Conservation (phyloP, 371 early-diverging fungal genomes). For the Mortierella polycephala region DNA sequence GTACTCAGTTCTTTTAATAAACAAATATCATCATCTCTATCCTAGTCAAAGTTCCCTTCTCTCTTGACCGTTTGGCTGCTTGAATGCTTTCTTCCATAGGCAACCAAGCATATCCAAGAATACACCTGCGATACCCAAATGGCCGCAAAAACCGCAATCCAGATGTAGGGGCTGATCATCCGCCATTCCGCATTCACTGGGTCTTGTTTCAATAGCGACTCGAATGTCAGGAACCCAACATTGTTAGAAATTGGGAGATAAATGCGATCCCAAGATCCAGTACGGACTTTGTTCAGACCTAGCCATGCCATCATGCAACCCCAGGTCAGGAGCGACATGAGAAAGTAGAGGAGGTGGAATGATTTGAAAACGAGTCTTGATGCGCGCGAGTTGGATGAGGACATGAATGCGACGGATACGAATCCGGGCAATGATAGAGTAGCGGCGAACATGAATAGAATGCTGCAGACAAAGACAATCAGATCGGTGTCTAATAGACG, state of each 20-base stretch:
- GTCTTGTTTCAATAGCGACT: slow-evolving; percentile 21
- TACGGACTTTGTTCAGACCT: slow-evolving; percentile 20
- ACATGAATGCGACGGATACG: neutral
- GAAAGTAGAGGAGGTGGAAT: slow-evolving; percentile 16
- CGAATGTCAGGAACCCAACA: slow-evolving; percentile 3
- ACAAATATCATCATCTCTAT: neutral
- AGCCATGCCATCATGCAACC: slow-evolving; percentile 27
- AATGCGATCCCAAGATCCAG: slow-evolving; percentile 28
- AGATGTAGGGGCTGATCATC: slow-evolving; percentile 19
- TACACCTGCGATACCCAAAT: slow-evolving; percentile 17
- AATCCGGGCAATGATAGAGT: slow-evolving; percentile 11
- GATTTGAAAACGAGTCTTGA: slow-evolving; percentile 10
- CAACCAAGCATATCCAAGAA: slow-evolving; percentile 22
- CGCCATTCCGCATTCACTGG: slow-evolving; percentile 6
- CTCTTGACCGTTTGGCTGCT: neutral
- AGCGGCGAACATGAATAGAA: slow-evolving; percentile 3
- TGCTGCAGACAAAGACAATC: slow-evolving; percentile 14
- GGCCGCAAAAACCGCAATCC: slow-evolving; percentile 14
- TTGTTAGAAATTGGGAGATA: neutral
- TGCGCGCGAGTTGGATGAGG: slow-evolving; percentile 1
- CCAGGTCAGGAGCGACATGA: slow-evolving; percentile 9
- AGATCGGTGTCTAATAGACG: slow-evolving; percentile 6
- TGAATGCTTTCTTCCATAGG: slow-evolving; percentile 17
- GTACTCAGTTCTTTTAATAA: neutral
- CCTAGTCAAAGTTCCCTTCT: neutral